Percentiles rank a stretch among this genome's conserved stretches.
phyloP scores from a whole-genome alignment of 495 filamentous ascomycete species.

The Barbatosphaeria neglecta region DNA sequence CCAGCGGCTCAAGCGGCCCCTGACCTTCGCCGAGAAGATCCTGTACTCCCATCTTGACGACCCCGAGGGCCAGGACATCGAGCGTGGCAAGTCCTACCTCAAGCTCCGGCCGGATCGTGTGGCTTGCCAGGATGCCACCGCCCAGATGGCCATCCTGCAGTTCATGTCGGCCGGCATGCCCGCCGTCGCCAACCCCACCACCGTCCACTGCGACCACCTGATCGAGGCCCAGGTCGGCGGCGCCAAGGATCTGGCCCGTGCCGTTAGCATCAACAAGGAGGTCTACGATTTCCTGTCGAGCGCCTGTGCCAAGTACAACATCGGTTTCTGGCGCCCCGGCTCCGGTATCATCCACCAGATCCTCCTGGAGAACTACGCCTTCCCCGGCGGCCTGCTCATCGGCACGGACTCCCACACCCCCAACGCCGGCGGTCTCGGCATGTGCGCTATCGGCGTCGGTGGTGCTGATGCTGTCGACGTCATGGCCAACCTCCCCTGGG shows the following conservation, averaged over 20 bases:
- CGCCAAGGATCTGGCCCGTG: slow-evolving; percentile 85
- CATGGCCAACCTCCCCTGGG: slow-evolving; percentile 97
- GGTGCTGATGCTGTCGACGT: slow-evolving; percentile 98
- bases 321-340: slow-evolving; percentile 98
- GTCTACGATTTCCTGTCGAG: slow-evolving; percentile 96
- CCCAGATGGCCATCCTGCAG: slow-evolving; percentile 99
- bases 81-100: slow-evolving; percentile 91
- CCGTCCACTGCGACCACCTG: slow-evolving; percentile 98
- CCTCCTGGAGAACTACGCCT: slow-evolving; percentile 95
- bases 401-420: slow-evolving; percentile 98
- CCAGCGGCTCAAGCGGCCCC: slow-evolving; percentile 73
- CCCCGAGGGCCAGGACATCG: slow-evolving; percentile 87
- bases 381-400: slow-evolving; percentile 96
- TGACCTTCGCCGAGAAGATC: slow-evolving; percentile 96
- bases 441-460: slow-evolving; percentile 94
- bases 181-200: slow-evolving; percentile 85
- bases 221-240: slow-evolving; percentile 96
- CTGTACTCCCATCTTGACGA: slow-evolving; percentile 98
- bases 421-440: slow-evolving; percentile 94
- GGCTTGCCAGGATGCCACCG: slow-evolving; percentile 98
- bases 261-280: slow-evolving; percentile 94
- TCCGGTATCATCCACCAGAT: slow-evolving; percentile 99
- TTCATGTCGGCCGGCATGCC: slow-evolving; percentile 99
- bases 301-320: slow-evolving; percentile 97
- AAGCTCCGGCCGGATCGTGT: slow-evolving; percentile 95